phyloP scores from a whole-genome alignment of 805 yeast genomes.

The Yamadazyma sp. region DNA sequence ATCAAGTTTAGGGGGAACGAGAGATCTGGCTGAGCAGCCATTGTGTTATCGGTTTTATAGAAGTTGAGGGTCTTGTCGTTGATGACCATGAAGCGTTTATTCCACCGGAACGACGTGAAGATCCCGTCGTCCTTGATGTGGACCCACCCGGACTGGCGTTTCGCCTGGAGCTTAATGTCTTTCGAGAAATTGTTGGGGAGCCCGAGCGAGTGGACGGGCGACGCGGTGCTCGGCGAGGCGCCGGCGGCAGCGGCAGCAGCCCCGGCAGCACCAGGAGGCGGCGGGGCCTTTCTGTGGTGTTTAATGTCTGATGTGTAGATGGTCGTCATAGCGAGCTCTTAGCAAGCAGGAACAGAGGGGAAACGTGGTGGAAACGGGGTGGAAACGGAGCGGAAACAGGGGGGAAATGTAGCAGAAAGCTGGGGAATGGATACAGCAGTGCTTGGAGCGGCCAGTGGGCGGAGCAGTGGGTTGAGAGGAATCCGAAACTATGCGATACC shows the following conservation, averaged over 20 bases:
- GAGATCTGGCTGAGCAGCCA: slow-evolving; percentile 43
- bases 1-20: slow-evolving; percentile 41
- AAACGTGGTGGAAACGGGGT: background rate
- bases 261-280: slow-evolving; percentile 28
- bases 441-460: too few relatives aligned
- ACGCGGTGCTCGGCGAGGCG: background rate
- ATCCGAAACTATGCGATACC: too few relatives aligned
- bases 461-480: too few relatives aligned
- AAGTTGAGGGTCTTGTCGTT: slow-evolving; percentile 74
- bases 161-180: slow-evolving; percentile 20
- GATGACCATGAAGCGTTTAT: slow-evolving; percentile 77
- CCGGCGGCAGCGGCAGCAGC: background rate
- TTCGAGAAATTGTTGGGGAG: too few relatives aligned
- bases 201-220: background rate
- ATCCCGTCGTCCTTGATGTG: slow-evolving; percentile 88
- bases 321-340: slow-evolving; percentile 28
- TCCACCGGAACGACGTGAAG: slow-evolving; percentile 86
- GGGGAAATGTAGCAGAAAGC: too few relatives aligned
- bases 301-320: slow-evolving; percentile 42
- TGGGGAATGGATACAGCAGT: too few relatives aligned
- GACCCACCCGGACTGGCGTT: slow-evolving; percentile 74
- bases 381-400: too few relatives aligned
- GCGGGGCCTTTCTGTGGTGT: slow-evolving; percentile 45
- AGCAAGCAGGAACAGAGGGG: background rate
- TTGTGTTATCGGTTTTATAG: slow-evolving; percentile 60